A percentile compares a stretch with the other conserved stretches of the same genome.
These are phyloP conservation scores for Rhizopus microsporus DNA, from an alignment of 371 early-diverging fungal species.

Conservation along the genomic window DNA sequence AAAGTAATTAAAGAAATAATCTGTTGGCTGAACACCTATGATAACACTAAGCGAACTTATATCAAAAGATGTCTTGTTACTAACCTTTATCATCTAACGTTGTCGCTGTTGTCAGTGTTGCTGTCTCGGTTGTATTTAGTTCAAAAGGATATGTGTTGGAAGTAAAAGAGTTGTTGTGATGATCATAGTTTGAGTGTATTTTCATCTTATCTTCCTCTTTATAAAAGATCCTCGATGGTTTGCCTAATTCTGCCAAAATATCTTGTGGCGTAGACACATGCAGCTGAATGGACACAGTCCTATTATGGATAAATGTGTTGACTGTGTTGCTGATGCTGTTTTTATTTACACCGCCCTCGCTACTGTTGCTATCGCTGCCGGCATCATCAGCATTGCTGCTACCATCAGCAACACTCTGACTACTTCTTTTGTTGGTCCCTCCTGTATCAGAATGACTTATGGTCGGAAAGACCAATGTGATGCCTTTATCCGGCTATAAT, in stretches of 20 bases:
- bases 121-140: slow-evolving; percentile 13
- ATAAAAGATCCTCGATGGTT: slow-evolving; percentile 62
- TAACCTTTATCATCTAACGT: background rate
- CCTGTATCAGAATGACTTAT: slow-evolving; percentile 25
- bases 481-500: slow-evolving; percentile 42
- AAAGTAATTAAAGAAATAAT: slow-evolving; percentile 75
- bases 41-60: background rate
- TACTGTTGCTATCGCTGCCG: background rate
- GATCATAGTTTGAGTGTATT: slow-evolving; percentile 57
- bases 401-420: background rate
- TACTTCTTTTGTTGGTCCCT: slow-evolving; percentile 9
- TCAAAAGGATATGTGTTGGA: slow-evolving; percentile 14
- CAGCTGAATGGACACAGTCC: slow-evolving; percentile 43
- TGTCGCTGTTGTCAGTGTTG: background rate
- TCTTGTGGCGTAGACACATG: slow-evolving; percentile 65
- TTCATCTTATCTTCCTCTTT: slow-evolving; percentile 78
- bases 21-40: slow-evolving; percentile 40
- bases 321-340: slow-evolving; percentile 23
- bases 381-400: background rate
- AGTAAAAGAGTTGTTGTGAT: slow-evolving; percentile 7
- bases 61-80: background rate
- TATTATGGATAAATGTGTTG: slow-evolving; percentile 14
- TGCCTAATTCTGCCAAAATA: slow-evolving; percentile 68
- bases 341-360: slow-evolving; percentile 3
- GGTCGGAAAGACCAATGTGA: slow-evolving; percentile 37